Conservation (phyloP, 208 protist species). For the Phytomonas sp. region DNA sequence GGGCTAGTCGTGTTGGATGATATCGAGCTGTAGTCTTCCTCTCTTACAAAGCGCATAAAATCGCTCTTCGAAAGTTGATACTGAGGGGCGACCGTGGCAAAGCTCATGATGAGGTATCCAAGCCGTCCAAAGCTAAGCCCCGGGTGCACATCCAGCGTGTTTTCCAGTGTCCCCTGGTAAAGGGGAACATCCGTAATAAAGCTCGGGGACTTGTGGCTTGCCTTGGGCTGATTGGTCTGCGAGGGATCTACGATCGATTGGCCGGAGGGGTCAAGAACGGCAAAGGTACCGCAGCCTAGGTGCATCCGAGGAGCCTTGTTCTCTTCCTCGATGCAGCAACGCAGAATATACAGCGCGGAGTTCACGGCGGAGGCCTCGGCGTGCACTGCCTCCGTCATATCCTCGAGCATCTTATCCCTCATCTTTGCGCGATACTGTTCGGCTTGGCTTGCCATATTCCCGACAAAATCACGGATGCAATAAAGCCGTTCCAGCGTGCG, state of each 20-base stretch:
- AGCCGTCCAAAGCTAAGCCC: slow-evolving; percentile 50
- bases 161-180: slow-evolving; percentile 19
- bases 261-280: slow-evolving; percentile 12
- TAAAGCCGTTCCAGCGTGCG: slow-evolving; percentile 28
- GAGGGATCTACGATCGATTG: not conserved
- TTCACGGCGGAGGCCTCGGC: slow-evolving; percentile 63
- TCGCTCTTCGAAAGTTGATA: slow-evolving; percentile 52
- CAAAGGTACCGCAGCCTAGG: slow-evolving; percentile 78
- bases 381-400: slow-evolving; percentile 15
- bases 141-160: slow-evolving; percentile 33
- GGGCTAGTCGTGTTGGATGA: not conserved
- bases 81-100: slow-evolving; percentile 60
- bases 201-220: slow-evolving; percentile 14
- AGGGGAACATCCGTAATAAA: slow-evolving; percentile 68
- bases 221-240: not conserved
- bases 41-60: slow-evolving; percentile 50
- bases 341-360: slow-evolving; percentile 74
- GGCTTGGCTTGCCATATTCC: slow-evolving; percentile 27
- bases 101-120: slow-evolving; percentile 43
- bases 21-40: slow-evolving; percentile 51
- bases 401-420: slow-evolving; percentile 17
- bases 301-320: slow-evolving; percentile 44
- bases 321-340: slow-evolving; percentile 69
- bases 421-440: slow-evolving; percentile 29
- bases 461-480: slow-evolving; percentile 31